These are phyloP conservation scores for Metschnikowia borealis DNA, from an alignment of 805 yeast species.

Conservation along the genomic window DNA sequence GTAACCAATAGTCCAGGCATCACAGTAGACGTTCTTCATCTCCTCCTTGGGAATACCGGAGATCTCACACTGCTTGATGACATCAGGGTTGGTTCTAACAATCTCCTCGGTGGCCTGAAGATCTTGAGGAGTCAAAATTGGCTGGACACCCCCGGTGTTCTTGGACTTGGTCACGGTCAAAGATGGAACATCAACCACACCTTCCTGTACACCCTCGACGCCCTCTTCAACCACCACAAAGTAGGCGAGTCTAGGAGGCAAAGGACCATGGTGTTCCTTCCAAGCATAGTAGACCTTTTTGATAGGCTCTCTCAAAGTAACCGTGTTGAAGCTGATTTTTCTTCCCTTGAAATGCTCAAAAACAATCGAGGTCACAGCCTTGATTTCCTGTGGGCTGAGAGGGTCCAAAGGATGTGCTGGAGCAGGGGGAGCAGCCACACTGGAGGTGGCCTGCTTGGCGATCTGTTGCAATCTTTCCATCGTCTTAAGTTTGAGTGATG, in stretches of 20 bases:
- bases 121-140: conserved; percentile 70
- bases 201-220: conserved; percentile 63
- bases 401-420: conserved; percentile 74
- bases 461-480: conserved; percentile 69
- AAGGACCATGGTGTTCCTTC: conserved; percentile 57
- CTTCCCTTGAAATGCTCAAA: conserved; percentile 45
- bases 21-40: conserved; percentile 59
- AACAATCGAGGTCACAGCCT: conserved; percentile 50
- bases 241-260: conserved; percentile 67
- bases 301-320: conserved; percentile 68
- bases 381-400: conserved; percentile 58
- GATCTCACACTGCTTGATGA: conserved; percentile 66
- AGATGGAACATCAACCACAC: conserved; percentile 56
- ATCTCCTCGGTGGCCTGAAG: conserved; percentile 58
- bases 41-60: conserved; percentile 64
- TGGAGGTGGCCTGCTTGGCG: conserved; percentile 57
- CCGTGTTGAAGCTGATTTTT: conserved; percentile 56
- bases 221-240: conserved; percentile 59
- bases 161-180: conserved; percentile 45
- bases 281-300: conserved; percentile 60
- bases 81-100: conserved; percentile 66
- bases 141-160: conserved; percentile 60
- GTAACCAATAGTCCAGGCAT: conserved; percentile 68
- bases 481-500: neutral
- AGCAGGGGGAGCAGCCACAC: conserved; percentile 48